Base-by-base conservation (phyloP, 129 eudicot genomes). In the Escallonia rubra region DNA sequence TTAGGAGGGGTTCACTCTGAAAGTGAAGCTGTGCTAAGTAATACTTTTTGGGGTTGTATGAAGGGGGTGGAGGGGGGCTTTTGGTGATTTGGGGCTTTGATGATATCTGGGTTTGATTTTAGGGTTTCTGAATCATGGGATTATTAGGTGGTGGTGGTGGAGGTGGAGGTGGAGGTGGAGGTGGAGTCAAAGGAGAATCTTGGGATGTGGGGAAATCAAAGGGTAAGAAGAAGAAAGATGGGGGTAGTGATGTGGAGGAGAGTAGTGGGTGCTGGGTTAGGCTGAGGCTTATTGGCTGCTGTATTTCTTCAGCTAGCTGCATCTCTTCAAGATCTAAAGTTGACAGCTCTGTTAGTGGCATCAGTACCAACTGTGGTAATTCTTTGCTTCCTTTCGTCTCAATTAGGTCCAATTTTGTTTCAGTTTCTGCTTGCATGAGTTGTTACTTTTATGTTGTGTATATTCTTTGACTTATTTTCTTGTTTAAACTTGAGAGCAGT, bases 321-420 rank as follows among this genome's bases (percentile, higher is more conserved):
- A 54, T 54, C 2, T 54, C 59, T 54, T 54, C 59, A 54, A 54
- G 59, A 54, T 89, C 99, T 86, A 94, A 94, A 73, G 99, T 94
- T 68, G 99, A 94, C 79, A 86, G 57, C 74, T 94, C 99, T 47
- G 69, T 84, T 62, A 89, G 95, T 83, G 89, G 96, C 86, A 89
- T 83, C 74, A 84, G 86, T 80, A 83, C 91, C 68, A 70, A 70
- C 64, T 70, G 73, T 75, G 99, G 99, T 94, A 94, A 74, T 61
- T 16, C 47, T 56, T 70, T 59, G 3, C 56, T 46, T 66, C 7
- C 63, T 46, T 46, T 57, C 14, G 6, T 23, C 14, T 40, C 59
- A 11, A 11, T 12, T 54, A 54, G 5, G 16, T 54, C 14, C n/a
- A 11, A 54, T 11, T 14, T 8, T 54, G 13, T 11, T 54, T 54